Evolutionary conservation across 352 stramenopile species (phyloP).

Genomic region (Globisporangium spiculum): DNA sequence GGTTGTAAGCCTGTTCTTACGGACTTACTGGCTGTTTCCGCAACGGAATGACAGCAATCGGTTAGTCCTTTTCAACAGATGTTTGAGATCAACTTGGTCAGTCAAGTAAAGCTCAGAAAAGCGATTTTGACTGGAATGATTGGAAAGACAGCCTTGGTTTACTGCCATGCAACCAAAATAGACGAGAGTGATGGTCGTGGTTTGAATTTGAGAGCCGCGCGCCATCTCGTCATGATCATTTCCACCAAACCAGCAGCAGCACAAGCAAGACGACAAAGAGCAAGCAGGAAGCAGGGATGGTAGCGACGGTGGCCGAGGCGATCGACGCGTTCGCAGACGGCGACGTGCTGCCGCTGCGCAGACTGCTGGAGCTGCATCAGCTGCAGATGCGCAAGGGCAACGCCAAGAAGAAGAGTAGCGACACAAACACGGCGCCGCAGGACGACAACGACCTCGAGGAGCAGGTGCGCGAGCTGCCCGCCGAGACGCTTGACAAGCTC

Average conservation of each 20-base stretch:
- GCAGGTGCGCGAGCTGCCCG: slow-evolving; percentile 53
- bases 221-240: slow-evolving; percentile 14
- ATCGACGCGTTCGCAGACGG: slow-evolving; percentile 37
- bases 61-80: neutral
- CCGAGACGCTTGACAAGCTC: slow-evolving; percentile 42
- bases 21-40: neutral
- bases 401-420: slow-evolving; percentile 20
- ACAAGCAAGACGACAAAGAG: slow-evolving; percentile 21
- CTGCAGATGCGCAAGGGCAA: slow-evolving; percentile 25
- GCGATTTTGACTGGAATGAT: too few relatives aligned
- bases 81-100: neutral
- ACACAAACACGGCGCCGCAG: slow-evolving; percentile 13
- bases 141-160: neutral
- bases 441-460: slow-evolving; percentile 34
- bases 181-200: slow-evolving; percentile 1
- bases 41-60: neutral
- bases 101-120: neutral
- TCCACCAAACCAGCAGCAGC: neutral
- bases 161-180: neutral
- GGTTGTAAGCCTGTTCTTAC: neutral
- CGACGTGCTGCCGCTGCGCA: slow-evolving; percentile 31
- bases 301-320: slow-evolving; percentile 31
- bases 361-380: slow-evolving; percentile 36
- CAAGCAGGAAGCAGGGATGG: slow-evolving; percentile 9
- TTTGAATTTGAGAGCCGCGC: slow-evolving; percentile 14